Base-by-base conservation (phyloP, 768 basidiomycete species). In the Amanita subjunquillea region DNA sequence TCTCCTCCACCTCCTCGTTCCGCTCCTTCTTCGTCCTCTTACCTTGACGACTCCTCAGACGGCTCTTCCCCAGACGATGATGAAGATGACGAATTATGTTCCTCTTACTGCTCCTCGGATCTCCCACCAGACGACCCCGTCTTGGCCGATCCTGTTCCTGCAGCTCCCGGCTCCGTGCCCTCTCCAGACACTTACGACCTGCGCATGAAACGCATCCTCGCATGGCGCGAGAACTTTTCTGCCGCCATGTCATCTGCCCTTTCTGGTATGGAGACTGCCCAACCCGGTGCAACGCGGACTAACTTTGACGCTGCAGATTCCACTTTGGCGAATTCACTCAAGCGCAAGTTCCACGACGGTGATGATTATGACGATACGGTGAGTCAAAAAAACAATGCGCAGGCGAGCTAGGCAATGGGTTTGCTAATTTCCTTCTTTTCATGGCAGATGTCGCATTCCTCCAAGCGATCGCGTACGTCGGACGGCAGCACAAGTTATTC, bases 71-170 rank as follows among this genome's bases (percentile, higher is more conserved):
- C 56, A 20, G 65, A 70, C 1, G 63, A 67, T 56, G 68, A 60
- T 23, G 65, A 65, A 3, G 56, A 66, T 62, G 76, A 77, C 57
- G 65, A 63, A n/a, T 68, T 65, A 23, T 74, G 73, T 64, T 74
- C 79, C 0, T 86, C 83, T 0, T 88, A 87, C 57, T 87, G 85
- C 72, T 88, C 86, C 17, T 87, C 85, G 17, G 78, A 78, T 57
- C 55, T 71, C 49, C 65, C 72, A 10, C 68, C 65, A 34, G 69
- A 73, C 23, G 64, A 73, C 39, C 51, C 53, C 25, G 65, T 67
- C 20, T 63, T 63, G 27, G 51, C 52, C 25, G 65, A 68, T 20
- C 65, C 64, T 22, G 62, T 40, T 22, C 30, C 54, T 17, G 44
- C 57, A 37, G 54, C 53, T 48, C 37, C 50, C 59, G 55, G 23